These are phyloP conservation scores for Bonnemaisonia californica DNA, from an alignment of 31 red algal genomes.

Conservation along the genomic window DNA sequence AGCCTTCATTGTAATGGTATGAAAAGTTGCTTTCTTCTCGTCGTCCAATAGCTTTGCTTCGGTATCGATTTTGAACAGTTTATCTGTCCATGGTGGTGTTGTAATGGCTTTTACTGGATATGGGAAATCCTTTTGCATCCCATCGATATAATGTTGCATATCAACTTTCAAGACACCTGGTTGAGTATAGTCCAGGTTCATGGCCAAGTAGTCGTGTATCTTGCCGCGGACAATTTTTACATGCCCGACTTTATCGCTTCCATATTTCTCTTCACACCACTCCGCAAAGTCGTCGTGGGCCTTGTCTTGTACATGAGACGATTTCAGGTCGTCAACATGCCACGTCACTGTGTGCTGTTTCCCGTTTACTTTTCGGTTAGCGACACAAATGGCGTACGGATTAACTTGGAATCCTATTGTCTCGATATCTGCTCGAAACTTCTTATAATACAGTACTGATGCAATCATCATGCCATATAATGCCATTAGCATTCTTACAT, in stretches of 20 bases:
- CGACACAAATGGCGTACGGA: constrained; percentile 28
- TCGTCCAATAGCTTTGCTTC: too few relatives aligned
- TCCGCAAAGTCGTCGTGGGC: background rate
- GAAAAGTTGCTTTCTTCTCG: too few relatives aligned
- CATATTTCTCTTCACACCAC: constrained; percentile 5
- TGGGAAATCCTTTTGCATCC: constrained; percentile 15
- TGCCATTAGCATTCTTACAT: background rate
- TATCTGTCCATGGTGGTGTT: background rate
- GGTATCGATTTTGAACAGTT: too few relatives aligned
- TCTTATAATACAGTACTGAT: constrained; percentile 21
- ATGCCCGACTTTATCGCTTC: background rate
- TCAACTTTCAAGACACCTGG: background rate
- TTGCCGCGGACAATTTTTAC: constrained; percentile 22
- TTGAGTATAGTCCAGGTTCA: constrained; percentile 8
- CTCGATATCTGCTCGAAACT: background rate
- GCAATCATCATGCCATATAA: constrained; percentile 30
- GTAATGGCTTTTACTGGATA: background rate
- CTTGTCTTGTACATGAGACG: background rate
- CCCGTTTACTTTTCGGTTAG: constrained; percentile 15
- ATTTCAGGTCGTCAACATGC: constrained; percentile 17
- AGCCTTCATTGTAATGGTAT: background rate
- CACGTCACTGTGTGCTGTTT: constrained; percentile 5
- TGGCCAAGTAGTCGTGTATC: constrained; percentile 12
- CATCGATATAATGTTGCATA: constrained; percentile 8
- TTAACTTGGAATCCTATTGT: constrained; percentile 25